A percentile compares a stretch with the other conserved stretches of the same genome.
phyloP scores from a whole-genome alignment of 805 yeast genomes.

The Monosporozyma servazzii region DNA sequence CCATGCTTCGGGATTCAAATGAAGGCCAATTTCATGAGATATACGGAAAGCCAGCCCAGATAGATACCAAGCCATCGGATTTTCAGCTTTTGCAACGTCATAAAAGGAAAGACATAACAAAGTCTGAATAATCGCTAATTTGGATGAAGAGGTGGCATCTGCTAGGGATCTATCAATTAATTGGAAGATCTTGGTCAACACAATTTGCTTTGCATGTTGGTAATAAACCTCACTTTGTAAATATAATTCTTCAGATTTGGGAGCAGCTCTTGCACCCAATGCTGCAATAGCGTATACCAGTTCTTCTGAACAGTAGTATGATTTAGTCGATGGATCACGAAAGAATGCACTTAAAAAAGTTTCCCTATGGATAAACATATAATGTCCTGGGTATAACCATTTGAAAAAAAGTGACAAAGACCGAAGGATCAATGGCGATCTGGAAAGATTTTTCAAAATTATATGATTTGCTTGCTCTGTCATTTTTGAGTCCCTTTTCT shows the following conservation, averaged over 20 bases:
- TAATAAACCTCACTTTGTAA: constrained; percentile 36
- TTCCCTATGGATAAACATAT: constrained; percentile 49
- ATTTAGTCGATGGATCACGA: constrained; percentile 26
- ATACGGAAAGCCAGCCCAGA: constrained; percentile 50
- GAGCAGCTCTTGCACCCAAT: constrained; percentile 41
- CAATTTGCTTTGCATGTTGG: constrained; percentile 35
- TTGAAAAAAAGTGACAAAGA: constrained; percentile 35
- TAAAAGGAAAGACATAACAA: constrained; percentile 45
- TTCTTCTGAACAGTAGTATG: constrained; percentile 43
- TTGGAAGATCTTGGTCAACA: constrained; percentile 33
- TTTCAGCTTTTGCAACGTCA: constrained; percentile 48
- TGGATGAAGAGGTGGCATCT: constrained; percentile 31
- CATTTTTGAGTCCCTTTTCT: constrained; percentile 6
- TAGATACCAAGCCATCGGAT: constrained; percentile 52
- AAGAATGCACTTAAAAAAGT: constrained; percentile 50
- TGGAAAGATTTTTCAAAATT: constrained; percentile 13
- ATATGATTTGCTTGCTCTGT: constrained; percentile 8
- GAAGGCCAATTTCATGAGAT: constrained; percentile 53
- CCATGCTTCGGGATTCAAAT: constrained; percentile 49
- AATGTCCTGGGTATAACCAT: constrained; percentile 55
- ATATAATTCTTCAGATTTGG: constrained; percentile 25
- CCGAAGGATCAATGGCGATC: constrained; percentile 18
- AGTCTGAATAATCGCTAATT: constrained; percentile 46
- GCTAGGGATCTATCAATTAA: constrained; percentile 18
- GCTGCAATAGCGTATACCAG: constrained; percentile 46